Percentiles rank a stretch among this genome's conserved stretches.
phyloP scores from a whole-genome alignment of 2,329 filamentous ascomycete genomes.

The Alternaria postmessia region DNA sequence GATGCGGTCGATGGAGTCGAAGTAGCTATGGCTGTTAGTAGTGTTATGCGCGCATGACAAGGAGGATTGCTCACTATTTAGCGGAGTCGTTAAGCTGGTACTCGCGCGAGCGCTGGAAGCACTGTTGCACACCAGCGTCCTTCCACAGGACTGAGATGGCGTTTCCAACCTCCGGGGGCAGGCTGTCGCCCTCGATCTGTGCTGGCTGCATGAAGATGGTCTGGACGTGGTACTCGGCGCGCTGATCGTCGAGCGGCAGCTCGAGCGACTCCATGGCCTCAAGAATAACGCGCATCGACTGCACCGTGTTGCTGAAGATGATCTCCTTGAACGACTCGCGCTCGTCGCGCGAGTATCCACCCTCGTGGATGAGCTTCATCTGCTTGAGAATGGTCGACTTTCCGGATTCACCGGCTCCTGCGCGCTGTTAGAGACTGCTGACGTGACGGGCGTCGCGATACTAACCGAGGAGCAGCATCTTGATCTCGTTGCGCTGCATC shows the following conservation, averaged over 20 bases:
- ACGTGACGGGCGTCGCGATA: slow-evolving; percentile 34
- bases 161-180: slow-evolving; percentile 92
- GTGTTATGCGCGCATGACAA: slow-evolving; percentile 1
- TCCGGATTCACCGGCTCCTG: slow-evolving; percentile 96
- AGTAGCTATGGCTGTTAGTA: slow-evolving; percentile 71
- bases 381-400: slow-evolving; percentile 95
- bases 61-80: slow-evolving; percentile 76
- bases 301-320: slow-evolving; percentile 75
- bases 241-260: slow-evolving; percentile 86
- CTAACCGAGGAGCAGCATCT: slow-evolving; percentile 98
- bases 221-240: slow-evolving; percentile 96
- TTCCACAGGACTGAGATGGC: slow-evolving; percentile 94
- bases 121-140: slow-evolving; percentile 90
- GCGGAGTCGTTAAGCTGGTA: slow-evolving; percentile 97
- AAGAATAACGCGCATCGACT: slow-evolving; percentile 74
- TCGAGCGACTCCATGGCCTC: slow-evolving; percentile 74
- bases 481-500: slow-evolving; percentile 99
- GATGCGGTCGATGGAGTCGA: slow-evolving; percentile 92
- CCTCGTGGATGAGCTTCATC: slow-evolving; percentile 99
- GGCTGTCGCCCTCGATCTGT: slow-evolving; percentile 93
- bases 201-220: slow-evolving; percentile 99
- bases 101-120: slow-evolving; percentile 93
- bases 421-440: slow-evolving; percentile 36
- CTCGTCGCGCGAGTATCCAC: slow-evolving; percentile 93
- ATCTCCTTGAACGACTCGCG: slow-evolving; percentile 75